Conservation (phyloP, 768 basidiomycete species). For the Macrocybe gigantea region DNA sequence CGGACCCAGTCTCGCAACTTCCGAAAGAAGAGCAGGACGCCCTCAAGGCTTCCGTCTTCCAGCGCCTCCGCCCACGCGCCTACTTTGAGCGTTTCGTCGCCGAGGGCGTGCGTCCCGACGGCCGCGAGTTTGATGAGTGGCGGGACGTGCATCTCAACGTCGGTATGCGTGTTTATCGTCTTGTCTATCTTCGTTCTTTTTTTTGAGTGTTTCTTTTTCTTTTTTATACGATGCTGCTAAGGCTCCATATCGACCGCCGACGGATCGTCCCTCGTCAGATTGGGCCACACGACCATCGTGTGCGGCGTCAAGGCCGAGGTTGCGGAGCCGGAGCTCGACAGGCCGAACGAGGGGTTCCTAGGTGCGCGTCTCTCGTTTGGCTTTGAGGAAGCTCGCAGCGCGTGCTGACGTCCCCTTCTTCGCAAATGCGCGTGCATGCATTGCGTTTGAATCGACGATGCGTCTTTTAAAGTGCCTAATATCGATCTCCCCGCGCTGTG, state of each 20-base stretch:
- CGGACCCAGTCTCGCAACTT: background rate
- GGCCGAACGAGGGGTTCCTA: slow-evolving; percentile 71
- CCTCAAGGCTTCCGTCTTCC: slow-evolving; percentile 60
- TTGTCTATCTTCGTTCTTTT: background rate
- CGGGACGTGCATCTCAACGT: slow-evolving; percentile 73
- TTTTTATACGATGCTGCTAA: slow-evolving; percentile 19
- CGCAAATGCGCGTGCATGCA: background rate
- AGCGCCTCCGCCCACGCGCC: slow-evolving; percentile 81
- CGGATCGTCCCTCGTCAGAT: slow-evolving; percentile 84
- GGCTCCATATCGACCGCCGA: slow-evolving; percentile 94
- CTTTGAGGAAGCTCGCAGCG: no score
- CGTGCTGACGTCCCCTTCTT: background rate
- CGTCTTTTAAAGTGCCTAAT: slow-evolving; percentile 68
- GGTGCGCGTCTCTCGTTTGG: slow-evolving; percentile 40
- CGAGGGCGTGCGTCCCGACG: slow-evolving; percentile 79
- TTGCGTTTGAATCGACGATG: background rate
- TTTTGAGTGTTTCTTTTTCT: background rate
- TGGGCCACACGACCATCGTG: slow-evolving; percentile 92
- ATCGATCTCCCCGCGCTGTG: slow-evolving; percentile 91
- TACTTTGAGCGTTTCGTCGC: slow-evolving; percentile 85
- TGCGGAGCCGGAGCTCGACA: slow-evolving; percentile 80
- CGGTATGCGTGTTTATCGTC: slow-evolving; percentile 43
- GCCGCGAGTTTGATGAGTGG: slow-evolving; percentile 64
- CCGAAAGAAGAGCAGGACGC: slow-evolving; percentile 26
- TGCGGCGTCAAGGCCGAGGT: slow-evolving; percentile 97